Evolutionary conservation across 306 rosid species (phyloP), one percentile per base, ranked within the genome.

Genomic region (Fragaria iinumae): DNA sequence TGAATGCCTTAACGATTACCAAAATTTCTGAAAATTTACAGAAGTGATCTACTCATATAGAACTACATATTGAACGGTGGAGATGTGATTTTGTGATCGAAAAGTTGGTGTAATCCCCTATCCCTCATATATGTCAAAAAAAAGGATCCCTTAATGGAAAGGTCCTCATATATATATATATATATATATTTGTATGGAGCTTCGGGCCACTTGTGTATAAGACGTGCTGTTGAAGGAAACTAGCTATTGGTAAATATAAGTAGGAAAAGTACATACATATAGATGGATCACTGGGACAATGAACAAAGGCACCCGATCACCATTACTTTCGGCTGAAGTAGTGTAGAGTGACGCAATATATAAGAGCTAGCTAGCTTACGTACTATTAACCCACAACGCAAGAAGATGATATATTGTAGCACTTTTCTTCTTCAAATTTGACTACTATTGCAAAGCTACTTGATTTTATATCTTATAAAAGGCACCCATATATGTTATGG

Each of bases 261-360:
- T 38, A 38, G 41, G 41, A 38, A 38, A 38, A 38, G 6, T 38
- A 43, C 8, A 10, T 8, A 43, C 0, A 6, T 34, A 6, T 34
- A 34, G 18, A 65, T 70, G 72, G 70, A 82, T 87, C 82, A 82
- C 75, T 83, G 78, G 53, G 72, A 80, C 25, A 74, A 80, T 53
- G 91, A 81, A 87, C 75, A 84, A 76, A 76, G 67, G 77, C 85
- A 81, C 88, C 45, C 62, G 69, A 45, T 8, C 1, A 62, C 77
- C 92, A 69, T 89, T 81, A 83, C 91, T 89, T 91, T 86, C 86
- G 94, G 82, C 87, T 82, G 52, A 89, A 91, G 92, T 66, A 63
- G 21, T 78, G 91, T 88, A 55, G 80, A 77, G 74, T 82, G 87
- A 74, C 75, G 86, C 77, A 86, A 80, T 27, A 27, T 27, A 27